Conservation (phyloP, 2,329 filamentous ascomycete species). For the Colletotrichum salicis region DNA sequence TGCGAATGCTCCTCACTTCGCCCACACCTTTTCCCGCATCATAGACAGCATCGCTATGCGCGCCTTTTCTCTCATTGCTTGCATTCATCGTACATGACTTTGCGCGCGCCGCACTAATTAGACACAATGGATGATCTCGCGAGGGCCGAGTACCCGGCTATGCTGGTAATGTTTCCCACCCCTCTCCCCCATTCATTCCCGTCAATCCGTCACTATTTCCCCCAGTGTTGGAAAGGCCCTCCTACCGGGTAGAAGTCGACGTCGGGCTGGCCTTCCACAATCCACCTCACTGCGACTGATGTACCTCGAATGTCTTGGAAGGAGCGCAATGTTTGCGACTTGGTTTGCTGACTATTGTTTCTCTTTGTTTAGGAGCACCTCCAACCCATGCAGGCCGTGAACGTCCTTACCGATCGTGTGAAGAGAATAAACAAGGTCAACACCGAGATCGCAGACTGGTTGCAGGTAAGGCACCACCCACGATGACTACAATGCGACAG, state of each 20-base stretch:
- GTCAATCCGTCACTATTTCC: neutral
- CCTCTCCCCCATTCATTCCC: neutral
- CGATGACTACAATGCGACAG: neutral
- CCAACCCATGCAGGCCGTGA: conserved; percentile 83
- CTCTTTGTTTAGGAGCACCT: conserved; percentile 73
- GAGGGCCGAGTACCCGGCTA: conserved; percentile 89
- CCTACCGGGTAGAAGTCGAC: neutral
- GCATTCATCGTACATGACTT: conserved; percentile 33
- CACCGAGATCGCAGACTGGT: conserved; percentile 92
- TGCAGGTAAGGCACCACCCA: conserved; percentile 74
- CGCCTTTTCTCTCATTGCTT: conserved; percentile 33
- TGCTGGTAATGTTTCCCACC: conserved; percentile 74
- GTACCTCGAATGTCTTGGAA: neutral
- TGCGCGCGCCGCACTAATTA: conserved; percentile 29
- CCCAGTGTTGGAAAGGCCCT: neutral
- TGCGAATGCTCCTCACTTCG: conserved; percentile 36
- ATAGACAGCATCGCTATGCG: conserved; percentile 38
- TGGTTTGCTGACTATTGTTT: conserved; percentile 33
- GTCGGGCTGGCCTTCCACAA: neutral
- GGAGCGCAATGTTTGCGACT: conserved; percentile 33
- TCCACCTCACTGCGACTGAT: neutral
- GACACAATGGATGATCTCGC: conserved; percentile 78
- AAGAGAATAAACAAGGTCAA: conserved; percentile 89
- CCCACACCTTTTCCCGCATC: conserved; percentile 28
- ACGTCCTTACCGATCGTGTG: conserved; percentile 85